phyloP scores from a whole-genome alignment of 2,329 filamentous ascomycete species.

The Orbilia ellipsospora region DNA sequence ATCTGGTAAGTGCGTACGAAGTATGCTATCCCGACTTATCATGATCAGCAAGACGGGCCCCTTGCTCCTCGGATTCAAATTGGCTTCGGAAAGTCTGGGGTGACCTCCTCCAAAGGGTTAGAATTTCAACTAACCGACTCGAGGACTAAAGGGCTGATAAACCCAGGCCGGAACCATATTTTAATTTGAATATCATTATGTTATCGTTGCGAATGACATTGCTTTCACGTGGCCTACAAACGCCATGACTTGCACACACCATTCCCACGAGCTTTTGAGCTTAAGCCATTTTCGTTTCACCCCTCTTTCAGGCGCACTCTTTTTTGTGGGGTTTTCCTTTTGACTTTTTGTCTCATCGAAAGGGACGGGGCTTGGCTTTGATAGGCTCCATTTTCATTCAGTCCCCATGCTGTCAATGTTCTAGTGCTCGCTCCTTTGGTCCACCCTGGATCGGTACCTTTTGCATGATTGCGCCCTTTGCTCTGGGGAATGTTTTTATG shows the following conservation, averaged over 20 bases:
- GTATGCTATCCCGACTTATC: conserved; percentile 41
- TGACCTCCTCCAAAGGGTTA: conserved; percentile 25
- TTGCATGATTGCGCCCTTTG: conserved; percentile 40
- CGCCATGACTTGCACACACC: conserved; percentile 34
- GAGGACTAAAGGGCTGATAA: too few species aligned
- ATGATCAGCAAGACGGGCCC: conserved; percentile 9
- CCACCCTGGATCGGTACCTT: conserved; percentile 55
- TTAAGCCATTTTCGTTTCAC: conserved; percentile 18
- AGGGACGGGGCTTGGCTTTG: conserved; percentile 1
- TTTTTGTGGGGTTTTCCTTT: conserved; percentile 32
- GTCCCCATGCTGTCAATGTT: not conserved
- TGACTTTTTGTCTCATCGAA: too few species aligned
- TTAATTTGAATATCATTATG: conserved; percentile 16
- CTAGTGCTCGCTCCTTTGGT: conserved; percentile 27
- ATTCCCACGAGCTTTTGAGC: too few species aligned
- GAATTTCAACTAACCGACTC: conserved; percentile 31
- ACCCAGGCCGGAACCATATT: not conserved
- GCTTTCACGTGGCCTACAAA: conserved; percentile 41
- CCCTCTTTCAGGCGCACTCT: conserved; percentile 19
- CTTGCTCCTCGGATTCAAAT: conserved; percentile 14
- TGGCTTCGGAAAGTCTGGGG: conserved; percentile 28
- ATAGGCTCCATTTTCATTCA: not conserved
- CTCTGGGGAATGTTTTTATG: conserved; percentile 14
- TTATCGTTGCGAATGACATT: conserved; percentile 15
- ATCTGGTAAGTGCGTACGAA: conserved; percentile 41